phyloP scores from a whole-genome alignment of 768 basidiomycete genomes.

The Lactarius sanguifluus region DNA sequence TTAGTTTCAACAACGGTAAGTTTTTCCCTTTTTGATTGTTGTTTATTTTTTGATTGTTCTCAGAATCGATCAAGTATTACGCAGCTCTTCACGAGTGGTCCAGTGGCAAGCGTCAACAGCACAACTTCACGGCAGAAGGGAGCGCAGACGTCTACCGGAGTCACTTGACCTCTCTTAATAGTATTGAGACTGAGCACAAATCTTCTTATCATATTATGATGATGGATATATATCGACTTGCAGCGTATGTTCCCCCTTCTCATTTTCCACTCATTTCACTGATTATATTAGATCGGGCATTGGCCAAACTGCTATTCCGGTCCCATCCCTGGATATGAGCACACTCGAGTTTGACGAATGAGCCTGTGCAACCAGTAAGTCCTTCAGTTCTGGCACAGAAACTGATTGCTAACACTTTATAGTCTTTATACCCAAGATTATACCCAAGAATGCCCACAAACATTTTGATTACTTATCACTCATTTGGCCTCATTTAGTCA shows the following conservation, averaged over 20 bases:
- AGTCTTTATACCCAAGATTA: too few relatives aligned
- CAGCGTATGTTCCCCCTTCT: neutral
- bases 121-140: neutral
- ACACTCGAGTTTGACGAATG: too few relatives aligned
- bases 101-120: neutral
- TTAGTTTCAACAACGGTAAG: neutral
- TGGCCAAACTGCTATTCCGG: neutral
- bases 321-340: neutral
- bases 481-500: neutral
- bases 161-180: fast-evolving
- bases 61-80: neutral
- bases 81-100: neutral
- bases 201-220: neutral
- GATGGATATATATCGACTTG: neutral
- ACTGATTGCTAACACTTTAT: too few relatives aligned
- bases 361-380: too few relatives aligned
- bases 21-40: too few relatives aligned
- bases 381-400: too few relatives aligned
- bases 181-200: neutral
- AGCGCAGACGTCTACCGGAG: neutral
- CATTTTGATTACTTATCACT: neutral
- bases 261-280: neutral
- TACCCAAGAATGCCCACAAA: too few relatives aligned
- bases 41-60: too few relatives aligned
- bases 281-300: neutral